Base-by-base conservation (phyloP, 2,329 filamentous ascomycete species). In the Hypoxylon sp. region DNA sequence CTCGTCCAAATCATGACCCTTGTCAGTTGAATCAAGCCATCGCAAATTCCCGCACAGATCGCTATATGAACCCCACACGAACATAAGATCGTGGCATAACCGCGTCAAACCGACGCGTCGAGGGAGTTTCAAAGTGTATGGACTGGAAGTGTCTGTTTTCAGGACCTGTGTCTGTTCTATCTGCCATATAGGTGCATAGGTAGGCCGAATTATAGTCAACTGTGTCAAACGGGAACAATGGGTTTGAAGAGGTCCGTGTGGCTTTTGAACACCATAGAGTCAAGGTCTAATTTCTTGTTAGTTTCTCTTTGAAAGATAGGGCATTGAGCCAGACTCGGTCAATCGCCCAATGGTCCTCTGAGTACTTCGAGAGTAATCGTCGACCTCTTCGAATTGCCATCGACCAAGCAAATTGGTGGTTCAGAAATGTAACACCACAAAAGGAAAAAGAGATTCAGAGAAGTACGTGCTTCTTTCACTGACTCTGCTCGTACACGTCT, bases 301-400 rank as follows among this genome's bases (percentile, higher is more conserved):
- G 62, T 17, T 70, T 70, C 51, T 70, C 63, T 2, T 65, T 75
- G 19, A 59, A 56, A n/a, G 45, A 69, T n/a, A 68, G 60, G 13
- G 68, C 53, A 9, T 38, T 60, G 10, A 50, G 65, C 30, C 50
- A 70, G 51, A 60, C 58, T 32, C 56, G 67, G 11, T 68, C 67
- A 1, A 65, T 74, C 17, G 52, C 68, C n/a, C 46, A 67, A 53
- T 66, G 70, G 66, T 72, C 70, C 25, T 71, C 73, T 23, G 69
- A 74, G 28, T 67, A 72, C 43, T 74, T 72, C 49, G 62, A 71
- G 53, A 50, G 52, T 19, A 69, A 63, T 13, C 59, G 68, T 9
- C 63, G 68, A 41, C 74, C 73, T 2, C 67, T 75, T 34, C 74
- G 74, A 30, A 73, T 75, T 63, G 73, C 73, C 3, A 50, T 76